These are phyloP conservation scores for Penicillium olsonii DNA, from an alignment of 2,329 filamentous ascomycete species.

Conservation along the genomic window DNA sequence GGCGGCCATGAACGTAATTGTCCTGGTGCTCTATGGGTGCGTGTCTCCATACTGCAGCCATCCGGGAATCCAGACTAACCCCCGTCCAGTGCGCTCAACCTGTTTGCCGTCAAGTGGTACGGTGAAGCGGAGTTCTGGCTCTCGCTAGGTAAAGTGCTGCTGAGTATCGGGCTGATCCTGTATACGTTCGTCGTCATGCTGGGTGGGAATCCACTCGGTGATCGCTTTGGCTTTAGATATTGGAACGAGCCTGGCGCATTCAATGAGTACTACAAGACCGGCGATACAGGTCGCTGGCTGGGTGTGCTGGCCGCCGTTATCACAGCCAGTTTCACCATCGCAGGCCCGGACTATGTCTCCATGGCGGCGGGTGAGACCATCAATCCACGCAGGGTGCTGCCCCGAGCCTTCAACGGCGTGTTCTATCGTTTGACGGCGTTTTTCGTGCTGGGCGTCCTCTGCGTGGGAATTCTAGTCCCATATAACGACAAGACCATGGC, in stretches of 20 bases:
- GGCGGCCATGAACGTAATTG: constrained; percentile 48
- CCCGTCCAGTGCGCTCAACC: constrained; percentile 54
- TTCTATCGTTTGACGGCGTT: constrained; percentile 77
- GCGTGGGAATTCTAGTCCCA: constrained; percentile 70
- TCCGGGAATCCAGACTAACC: background rate
- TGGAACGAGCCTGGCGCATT: constrained; percentile 70
- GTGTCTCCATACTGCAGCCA: constrained; percentile 11
- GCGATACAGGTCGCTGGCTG: constrained; percentile 68
- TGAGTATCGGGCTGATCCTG: constrained; percentile 69
- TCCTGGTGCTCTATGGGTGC: constrained; percentile 48
- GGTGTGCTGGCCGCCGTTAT: constrained; percentile 78
- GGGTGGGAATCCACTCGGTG: constrained; percentile 73
- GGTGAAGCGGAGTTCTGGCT: constrained; percentile 77
- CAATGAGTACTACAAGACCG: constrained; percentile 63
- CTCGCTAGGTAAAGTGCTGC: constrained; percentile 69
- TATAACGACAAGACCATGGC: constrained; percentile 65
- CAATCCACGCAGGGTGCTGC: constrained; percentile 69
- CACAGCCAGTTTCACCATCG: constrained; percentile 67
- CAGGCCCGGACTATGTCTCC: constrained; percentile 67
- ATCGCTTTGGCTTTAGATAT: constrained; percentile 72
- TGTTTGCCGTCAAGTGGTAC: constrained; percentile 73
- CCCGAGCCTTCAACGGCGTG: constrained; percentile 73
- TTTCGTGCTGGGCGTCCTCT: constrained; percentile 73
- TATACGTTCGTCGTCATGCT: constrained; percentile 84
- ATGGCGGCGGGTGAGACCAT: constrained; percentile 69